phyloP scores from a whole-genome alignment of 768 basidiomycete species.

The Panellus pusillus region DNA sequence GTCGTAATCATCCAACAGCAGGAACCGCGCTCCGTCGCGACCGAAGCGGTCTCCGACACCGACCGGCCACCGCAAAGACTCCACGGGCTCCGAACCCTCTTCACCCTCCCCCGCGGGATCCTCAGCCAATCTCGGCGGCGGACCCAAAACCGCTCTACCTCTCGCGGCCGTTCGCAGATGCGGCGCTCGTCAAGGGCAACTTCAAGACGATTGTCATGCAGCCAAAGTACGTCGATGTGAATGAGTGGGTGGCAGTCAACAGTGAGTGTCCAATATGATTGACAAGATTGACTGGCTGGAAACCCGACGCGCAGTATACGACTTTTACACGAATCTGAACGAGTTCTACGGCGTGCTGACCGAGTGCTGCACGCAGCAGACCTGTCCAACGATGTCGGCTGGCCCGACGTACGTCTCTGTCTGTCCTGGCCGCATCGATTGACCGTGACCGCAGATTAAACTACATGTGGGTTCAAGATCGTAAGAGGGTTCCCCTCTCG shows the following conservation, averaged over 20 bases:
- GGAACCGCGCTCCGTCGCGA: constrained; percentile 28
- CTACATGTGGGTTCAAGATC: constrained; percentile 92
- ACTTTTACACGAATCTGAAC: constrained; percentile 97
- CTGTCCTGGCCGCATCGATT: too few species aligned
- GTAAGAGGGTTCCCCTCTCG: constrained; percentile 82
- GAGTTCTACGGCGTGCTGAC: constrained; percentile 94
- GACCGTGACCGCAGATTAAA: constrained; percentile 60
- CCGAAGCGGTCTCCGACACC: constrained; percentile 39
- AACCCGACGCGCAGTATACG: constrained; percentile 64
- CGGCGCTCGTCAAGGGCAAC: constrained; percentile 95
- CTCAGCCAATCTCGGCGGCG: constrained; percentile 16
- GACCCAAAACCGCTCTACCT: constrained; percentile 77
- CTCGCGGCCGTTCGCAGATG: constrained; percentile 92
- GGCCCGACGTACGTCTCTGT: constrained; percentile 66
- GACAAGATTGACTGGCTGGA: neutral
- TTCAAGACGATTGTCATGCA: constrained; percentile 98
- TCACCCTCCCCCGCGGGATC: constrained; percentile 25
- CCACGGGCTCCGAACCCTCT: constrained; percentile 38
- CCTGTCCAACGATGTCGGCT: constrained; percentile 91
- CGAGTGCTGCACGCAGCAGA: constrained; percentile 88
- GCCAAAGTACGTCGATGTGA: constrained; percentile 93
- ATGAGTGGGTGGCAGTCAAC: constrained; percentile 97
- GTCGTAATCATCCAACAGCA: neutral
- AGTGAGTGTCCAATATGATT: constrained; percentile 48
- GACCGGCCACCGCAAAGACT: constrained; percentile 31